Evolutionary conservation across 192 early-diverging fungal genomes (phyloP).

Genomic region (Coemansia sp.): DNA sequence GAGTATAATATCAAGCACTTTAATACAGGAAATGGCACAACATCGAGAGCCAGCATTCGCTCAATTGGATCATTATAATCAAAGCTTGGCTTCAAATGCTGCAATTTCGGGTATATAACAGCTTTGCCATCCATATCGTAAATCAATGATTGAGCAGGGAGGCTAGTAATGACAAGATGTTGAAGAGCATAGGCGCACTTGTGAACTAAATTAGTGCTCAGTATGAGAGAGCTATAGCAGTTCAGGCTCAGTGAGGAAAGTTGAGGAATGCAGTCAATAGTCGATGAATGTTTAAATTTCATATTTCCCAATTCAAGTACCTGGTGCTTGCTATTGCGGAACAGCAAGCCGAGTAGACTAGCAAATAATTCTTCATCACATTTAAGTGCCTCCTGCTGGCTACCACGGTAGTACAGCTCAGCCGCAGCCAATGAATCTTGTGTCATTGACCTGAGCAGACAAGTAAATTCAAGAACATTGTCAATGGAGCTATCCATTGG

Average conservation of each 20-base stretch:
- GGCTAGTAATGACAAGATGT: not conserved
- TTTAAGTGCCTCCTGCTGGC: too few relatives aligned
- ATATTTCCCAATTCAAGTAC: too few relatives aligned
- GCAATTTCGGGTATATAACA: not conserved
- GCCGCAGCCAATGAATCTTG: too few relatives aligned
- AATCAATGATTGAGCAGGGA: not conserved
- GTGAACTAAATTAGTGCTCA: not conserved
- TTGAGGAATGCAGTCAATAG: not conserved
- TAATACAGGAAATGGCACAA: conserved; percentile 8
- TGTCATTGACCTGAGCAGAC: too few relatives aligned
- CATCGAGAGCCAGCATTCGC: not conserved
- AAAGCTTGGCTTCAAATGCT: not conserved
- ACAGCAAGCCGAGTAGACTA: too few relatives aligned
- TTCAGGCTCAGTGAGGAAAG: not conserved
- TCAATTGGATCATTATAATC: not conserved
- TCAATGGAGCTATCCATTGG: too few relatives aligned
- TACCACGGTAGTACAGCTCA: too few relatives aligned
- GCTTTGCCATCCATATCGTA: not conserved
- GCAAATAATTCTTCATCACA: too few relatives aligned
- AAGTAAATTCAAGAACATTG: too few relatives aligned
- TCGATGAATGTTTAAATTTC: not conserved
- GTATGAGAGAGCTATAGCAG: not conserved
- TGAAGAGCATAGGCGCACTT: not conserved
- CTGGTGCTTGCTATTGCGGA: not conserved
- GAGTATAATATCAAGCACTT: not conserved